These are phyloP conservation scores for Hyaloscypha finlandica DNA, from an alignment of 495 filamentous ascomycete genomes.

Conservation along the genomic window DNA sequence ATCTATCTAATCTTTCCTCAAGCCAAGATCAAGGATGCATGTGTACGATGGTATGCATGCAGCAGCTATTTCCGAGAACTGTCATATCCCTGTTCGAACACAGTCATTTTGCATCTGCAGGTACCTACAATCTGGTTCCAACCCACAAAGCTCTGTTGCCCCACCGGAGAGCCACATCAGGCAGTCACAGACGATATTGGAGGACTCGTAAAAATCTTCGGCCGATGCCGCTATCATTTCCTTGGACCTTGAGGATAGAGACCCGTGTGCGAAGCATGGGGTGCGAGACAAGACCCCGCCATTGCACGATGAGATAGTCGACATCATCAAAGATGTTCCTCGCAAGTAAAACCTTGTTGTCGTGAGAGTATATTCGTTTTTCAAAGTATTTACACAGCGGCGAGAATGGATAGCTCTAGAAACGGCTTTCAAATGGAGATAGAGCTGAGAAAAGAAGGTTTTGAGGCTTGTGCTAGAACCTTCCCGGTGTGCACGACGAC, in stretches of 20 bases:
- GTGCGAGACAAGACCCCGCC: neutral
- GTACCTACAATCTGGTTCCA: neutral
- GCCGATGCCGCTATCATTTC: neutral
- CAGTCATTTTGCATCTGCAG: neutral
- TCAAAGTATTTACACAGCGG: neutral
- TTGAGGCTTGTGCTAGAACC: neutral
- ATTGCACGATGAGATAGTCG: neutral
- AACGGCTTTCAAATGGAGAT: neutral
- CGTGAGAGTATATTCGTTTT: neutral
- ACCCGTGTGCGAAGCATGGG: neutral
- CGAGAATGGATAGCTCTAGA: neutral
- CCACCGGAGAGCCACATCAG: neutral
- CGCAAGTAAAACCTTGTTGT: neutral
- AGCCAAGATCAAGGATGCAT: neutral
- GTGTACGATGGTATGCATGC: neutral
- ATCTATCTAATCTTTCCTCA: neutral
- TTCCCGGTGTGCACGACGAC: neutral
- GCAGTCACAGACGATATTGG: neutral
- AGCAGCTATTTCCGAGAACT: neutral
- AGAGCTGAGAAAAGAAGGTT: neutral
- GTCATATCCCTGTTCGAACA: neutral
- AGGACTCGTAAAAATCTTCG: neutral
- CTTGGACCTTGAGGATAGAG: neutral
- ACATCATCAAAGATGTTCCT: neutral
- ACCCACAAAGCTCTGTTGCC: neutral